These are phyloP conservation scores for Hyphopichia buzzinii DNA, from an alignment of 1,139 yeast species.

Conservation along the genomic window DNA sequence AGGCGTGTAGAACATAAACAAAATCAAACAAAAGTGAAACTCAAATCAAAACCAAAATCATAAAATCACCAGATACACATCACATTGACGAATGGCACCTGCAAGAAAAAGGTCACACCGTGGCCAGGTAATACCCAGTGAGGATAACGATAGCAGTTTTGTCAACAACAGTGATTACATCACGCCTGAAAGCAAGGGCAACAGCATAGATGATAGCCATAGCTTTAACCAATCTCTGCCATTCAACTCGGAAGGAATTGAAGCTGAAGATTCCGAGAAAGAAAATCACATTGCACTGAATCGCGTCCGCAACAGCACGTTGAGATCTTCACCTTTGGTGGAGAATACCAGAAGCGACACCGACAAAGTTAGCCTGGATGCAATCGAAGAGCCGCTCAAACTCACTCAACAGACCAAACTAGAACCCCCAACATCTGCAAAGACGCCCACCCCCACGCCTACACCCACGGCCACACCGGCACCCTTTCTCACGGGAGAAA, in stretches of 20 bases:
- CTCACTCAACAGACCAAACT: background rate
- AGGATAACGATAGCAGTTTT: conserved; percentile 28
- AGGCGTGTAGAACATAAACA: conserved; percentile 2
- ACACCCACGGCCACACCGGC: background rate
- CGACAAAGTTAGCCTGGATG: background rate
- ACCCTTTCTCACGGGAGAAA: too few species aligned
- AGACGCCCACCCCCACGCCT: background rate
- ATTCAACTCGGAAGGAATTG: background rate
- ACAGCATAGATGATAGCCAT: conserved; percentile 1
- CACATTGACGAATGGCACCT: background rate
- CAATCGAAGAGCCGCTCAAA: background rate
- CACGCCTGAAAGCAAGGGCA: conserved; percentile 5
- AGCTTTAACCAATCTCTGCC: conserved; percentile 3
- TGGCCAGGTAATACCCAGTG: conserved; percentile 10
- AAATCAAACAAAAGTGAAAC: too few species aligned
- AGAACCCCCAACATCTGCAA: background rate
- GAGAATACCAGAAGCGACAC: background rate
- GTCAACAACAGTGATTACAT: conserved; percentile 42
- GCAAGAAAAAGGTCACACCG: conserved; percentile 17
- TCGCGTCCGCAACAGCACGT: background rate
- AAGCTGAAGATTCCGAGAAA: background rate
- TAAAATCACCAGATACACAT: background rate
- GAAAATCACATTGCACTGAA: background rate
- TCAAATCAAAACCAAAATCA: background rate
- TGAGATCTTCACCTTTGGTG: conserved; percentile 1